Percentiles rank a stretch among this genome's conserved stretches.
Evolutionary conservation across 208 protist genomes (phyloP).

Genomic region (Entamoeba invadens): DNA sequence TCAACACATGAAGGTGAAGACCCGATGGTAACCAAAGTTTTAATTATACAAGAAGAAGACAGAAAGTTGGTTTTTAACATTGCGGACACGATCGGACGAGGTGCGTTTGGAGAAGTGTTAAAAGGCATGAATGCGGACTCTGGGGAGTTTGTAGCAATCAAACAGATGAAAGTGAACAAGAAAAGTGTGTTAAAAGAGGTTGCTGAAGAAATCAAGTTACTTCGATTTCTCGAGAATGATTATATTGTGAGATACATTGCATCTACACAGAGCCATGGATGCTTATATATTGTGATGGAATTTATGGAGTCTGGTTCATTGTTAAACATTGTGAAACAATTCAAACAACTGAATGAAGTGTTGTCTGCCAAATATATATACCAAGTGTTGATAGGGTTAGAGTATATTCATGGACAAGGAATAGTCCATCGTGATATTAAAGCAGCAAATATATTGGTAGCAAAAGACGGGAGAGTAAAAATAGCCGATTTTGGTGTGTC

Average conservation of each 20-base stretch:
- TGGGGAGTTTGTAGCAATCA: background rate
- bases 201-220: background rate
- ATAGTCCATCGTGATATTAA: constrained; percentile 27
- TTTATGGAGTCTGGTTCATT: background rate
- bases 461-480: constrained; percentile 9
- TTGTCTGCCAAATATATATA: background rate
- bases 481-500: constrained; percentile 25
- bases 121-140: background rate
- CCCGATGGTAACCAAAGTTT: background rate
- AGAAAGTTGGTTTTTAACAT: background rate
- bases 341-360: background rate
- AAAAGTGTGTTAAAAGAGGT: background rate
- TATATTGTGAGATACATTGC: background rate
- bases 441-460: constrained; percentile 15
- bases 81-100: background rate
- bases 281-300: background rate
- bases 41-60: background rate
- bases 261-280: background rate
- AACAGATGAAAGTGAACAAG: background rate
- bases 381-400: constrained; percentile 10
- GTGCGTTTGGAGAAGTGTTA: background rate
- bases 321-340: background rate
- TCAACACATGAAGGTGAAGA: background rate
- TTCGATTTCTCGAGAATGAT: background rate
- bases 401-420: constrained; percentile 10